Percentiles rank a stretch among this genome's conserved stretches.
Evolutionary conservation across 164 flowering plant genomes (phyloP).

Genomic region (Vitis labrusca): DNA sequence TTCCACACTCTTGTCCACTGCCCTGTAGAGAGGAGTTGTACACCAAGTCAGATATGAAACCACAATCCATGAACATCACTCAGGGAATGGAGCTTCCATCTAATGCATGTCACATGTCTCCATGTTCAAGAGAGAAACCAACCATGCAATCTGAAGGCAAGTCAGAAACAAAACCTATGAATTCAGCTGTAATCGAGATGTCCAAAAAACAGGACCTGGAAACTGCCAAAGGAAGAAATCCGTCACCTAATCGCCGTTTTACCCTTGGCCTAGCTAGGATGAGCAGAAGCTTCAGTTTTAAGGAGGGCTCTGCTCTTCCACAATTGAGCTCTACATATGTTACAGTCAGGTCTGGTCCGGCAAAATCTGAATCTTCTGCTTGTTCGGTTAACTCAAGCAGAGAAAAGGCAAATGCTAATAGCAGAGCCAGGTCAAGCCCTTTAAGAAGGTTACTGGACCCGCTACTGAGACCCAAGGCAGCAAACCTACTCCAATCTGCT

Average conservation of each 20-base stretch:
- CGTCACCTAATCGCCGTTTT: conserved; percentile 48
- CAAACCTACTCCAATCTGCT: conserved; percentile 14
- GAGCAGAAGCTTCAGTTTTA: conserved; percentile 70
- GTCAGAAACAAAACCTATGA: conserved; percentile 8
- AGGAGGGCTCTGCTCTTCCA: conserved; percentile 48
- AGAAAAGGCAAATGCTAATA: conserved; percentile 28
- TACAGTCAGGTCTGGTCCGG: conserved; percentile 48
- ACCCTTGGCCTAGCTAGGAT: conserved; percentile 47
- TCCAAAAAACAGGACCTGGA: conserved; percentile 20
- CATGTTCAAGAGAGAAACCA: conserved; percentile 12
- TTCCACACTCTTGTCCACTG: conserved; percentile 62
- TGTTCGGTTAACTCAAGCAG: conserved; percentile 16
- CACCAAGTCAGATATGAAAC: conserved; percentile 12
- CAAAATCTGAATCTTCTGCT: conserved; percentile 27
- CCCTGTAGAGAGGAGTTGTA: conserved; percentile 28
- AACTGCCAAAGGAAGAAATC: conserved; percentile 33
- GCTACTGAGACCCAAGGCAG: conserved; percentile 47
- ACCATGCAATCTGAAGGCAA: not conserved
- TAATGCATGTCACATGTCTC: conserved; percentile 12
- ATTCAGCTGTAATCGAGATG: conserved; percentile 10
- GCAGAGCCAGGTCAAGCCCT: conserved; percentile 69
- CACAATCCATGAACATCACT: not conserved
- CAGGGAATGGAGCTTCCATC: conserved; percentile 19
- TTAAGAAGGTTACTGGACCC: conserved; percentile 82
- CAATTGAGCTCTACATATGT: conserved; percentile 43